Evolutionary conservation across 176 grass and related monocot genomes (phyloP), one percentile per base, ranked within the genome.

Genomic region (Puya raimondii): DNA sequence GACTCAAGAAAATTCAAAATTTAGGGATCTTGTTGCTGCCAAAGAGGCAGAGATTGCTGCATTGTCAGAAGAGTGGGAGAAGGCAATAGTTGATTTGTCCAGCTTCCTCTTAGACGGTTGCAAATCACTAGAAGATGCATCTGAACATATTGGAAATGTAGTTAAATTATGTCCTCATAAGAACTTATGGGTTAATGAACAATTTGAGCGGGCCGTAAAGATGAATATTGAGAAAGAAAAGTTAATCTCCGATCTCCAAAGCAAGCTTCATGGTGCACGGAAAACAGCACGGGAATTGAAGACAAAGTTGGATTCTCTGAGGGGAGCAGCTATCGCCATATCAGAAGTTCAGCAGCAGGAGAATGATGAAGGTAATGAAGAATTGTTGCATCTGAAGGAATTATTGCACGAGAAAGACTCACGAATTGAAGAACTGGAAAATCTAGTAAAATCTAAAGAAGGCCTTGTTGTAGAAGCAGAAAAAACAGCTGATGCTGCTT

Each of bases 121-220:
- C 20, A 86, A 78, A 53, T 96, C 87, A 11, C 73, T 96, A 18
- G 87, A 87, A 67, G 81, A 96, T 71, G 91, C 91, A 80, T 81
- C 86, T 70, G 68, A 96, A 50, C 84, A 89, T 70, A 81, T 90
- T 75, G 81, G 85, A 72, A 85, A 81, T 72, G 77, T 90, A 73
- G 80, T 87, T 53, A 90, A 50, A 73, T 81, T 80, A 78, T 83
- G 90, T 75, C 91, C 91, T 66, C 80, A 90, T 2, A 87, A 79
- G 64, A 84, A 76, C 69, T 75, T 78, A 65, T 78, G 74, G 69
- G 68, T 95, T 54, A 84, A 56, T 69, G 81, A 89, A 65, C 79
- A 90, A 49, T 81, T 96, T 15, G 91, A 96, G 76, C 90, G 81
- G 67, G 87, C 87, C 63, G 85, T 96, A 78, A 96, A 86, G 78